These are phyloP conservation scores for Arthrobotrys conoides DNA, from an alignment of 2,329 filamentous ascomycete genomes.

Conservation along the genomic window DNA sequence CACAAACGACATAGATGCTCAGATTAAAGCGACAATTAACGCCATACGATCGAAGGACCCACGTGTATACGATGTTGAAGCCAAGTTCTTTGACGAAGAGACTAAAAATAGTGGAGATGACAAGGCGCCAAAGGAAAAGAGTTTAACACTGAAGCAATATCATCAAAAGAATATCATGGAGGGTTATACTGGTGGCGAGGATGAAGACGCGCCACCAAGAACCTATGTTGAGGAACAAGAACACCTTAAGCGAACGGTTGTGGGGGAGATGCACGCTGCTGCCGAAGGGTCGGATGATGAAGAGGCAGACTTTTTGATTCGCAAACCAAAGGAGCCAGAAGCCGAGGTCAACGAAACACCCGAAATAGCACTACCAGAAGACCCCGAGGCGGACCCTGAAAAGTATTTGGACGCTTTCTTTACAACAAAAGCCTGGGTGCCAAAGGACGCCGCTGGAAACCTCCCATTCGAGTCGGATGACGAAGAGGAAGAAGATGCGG, in stretches of 20 bases:
- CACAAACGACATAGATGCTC: constrained; percentile 85
- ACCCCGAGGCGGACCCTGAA: constrained; percentile 89
- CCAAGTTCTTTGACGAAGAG: constrained; percentile 82
- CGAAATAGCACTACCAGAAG: constrained; percentile 66
- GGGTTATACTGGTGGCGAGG: constrained; percentile 75
- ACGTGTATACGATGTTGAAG: constrained; percentile 84
- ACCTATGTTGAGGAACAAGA: constrained; percentile 93
- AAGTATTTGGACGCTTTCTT: constrained; percentile 96
- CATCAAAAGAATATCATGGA: constrained; percentile 89
- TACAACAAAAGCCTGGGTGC: constrained; percentile 89
- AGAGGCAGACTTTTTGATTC: constrained; percentile 77
- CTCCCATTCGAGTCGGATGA: constrained; percentile 90
- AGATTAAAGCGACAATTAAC: constrained; percentile 87
- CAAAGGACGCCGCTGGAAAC: constrained; percentile 68
- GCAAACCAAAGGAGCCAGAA: constrained; percentile 73
- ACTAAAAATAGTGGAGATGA: constrained; percentile 66
- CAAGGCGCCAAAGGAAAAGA: constrained; percentile 77
- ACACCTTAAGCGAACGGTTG: constrained; percentile 80
- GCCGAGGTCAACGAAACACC: constrained; percentile 65
- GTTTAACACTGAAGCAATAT: constrained; percentile 89
- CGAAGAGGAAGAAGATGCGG: constrained; percentile 77
- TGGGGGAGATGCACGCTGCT: constrained; percentile 83
- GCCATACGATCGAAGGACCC: constrained; percentile 94
- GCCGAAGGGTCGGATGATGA: constrained; percentile 68
- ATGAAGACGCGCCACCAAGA: constrained; percentile 74